These are phyloP conservation scores for Murraya koenigii DNA, from an alignment of 345 rosid genomes.

Conservation along the genomic window DNA sequence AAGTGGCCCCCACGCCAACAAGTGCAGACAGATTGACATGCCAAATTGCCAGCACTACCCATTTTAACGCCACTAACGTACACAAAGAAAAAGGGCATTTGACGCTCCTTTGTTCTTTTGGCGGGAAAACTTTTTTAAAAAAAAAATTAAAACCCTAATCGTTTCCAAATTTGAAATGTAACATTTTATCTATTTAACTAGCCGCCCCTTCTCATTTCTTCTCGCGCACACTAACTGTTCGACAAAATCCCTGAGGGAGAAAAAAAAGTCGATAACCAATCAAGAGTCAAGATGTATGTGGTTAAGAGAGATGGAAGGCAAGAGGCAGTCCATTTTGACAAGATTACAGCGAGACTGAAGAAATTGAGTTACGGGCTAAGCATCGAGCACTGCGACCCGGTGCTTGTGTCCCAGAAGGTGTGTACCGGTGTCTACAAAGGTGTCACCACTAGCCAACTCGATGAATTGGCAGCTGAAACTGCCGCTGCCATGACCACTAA, in stretches of 20 bases:
- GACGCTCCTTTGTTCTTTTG: neutral
- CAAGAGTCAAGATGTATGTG: constrained; percentile 58
- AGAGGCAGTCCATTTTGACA: constrained; percentile 92
- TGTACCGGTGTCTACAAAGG: constrained; percentile 98
- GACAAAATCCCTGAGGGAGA: constrained; percentile 28
- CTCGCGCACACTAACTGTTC: constrained; percentile 24
- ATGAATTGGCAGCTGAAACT: constrained; percentile 96
- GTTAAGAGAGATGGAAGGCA: constrained; percentile 91
- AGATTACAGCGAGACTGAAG: constrained; percentile 94
- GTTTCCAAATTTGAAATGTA: neutral
- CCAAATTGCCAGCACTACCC: neutral
- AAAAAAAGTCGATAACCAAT: neutral
- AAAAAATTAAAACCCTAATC: constrained; percentile 10
- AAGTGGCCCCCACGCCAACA: neutral
- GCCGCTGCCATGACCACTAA: constrained; percentile 94
- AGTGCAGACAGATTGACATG: neutral
- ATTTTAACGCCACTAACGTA: neutral
- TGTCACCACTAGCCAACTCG: constrained; percentile 95
- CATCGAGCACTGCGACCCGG: constrained; percentile 92
- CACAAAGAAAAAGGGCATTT: neutral
- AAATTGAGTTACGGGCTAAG: constrained; percentile 93
- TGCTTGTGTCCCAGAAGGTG: constrained; percentile 95
- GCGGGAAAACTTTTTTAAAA: constrained; percentile 40
- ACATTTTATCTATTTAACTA: neutral
- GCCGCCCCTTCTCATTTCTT: neutral